These are phyloP conservation scores for Sindora glabra DNA, from an alignment of 306 rosid species.

Conservation along the genomic window DNA sequence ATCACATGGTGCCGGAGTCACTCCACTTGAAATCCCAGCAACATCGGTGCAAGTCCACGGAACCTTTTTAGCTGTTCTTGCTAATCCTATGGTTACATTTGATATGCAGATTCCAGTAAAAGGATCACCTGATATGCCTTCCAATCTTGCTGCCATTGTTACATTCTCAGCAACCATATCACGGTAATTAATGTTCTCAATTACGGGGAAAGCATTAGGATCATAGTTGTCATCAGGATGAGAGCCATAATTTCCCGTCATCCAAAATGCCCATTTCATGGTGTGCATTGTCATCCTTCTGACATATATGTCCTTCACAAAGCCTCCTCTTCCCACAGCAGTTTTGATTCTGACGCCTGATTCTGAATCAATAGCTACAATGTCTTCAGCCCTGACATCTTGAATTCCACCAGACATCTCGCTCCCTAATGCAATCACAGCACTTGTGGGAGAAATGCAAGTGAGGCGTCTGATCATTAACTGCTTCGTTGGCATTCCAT, in stretches of 20 bases:
- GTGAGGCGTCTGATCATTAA: slow-evolving; percentile 52
- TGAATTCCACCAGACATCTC: slow-evolving; percentile 74
- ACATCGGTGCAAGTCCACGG: slow-evolving; percentile 58
- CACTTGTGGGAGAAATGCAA: slow-evolving; percentile 61
- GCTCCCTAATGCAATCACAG: slow-evolving; percentile 65
- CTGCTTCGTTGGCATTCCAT: slow-evolving; percentile 57
- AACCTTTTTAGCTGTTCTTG: slow-evolving; percentile 31
- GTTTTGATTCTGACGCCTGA: slow-evolving; percentile 70
- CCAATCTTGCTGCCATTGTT: slow-evolving; percentile 56
- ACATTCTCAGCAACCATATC: slow-evolving; percentile 58
- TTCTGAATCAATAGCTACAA: slow-evolving; percentile 44
- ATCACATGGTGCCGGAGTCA: slow-evolving; percentile 51
- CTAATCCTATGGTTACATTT: slow-evolving; percentile 47
- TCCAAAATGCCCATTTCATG: slow-evolving; percentile 78
- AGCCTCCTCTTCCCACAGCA: slow-evolving; percentile 66
- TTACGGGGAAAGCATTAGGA: slow-evolving; percentile 51
- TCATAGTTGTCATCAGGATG: slow-evolving; percentile 56
- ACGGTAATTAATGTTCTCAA: slow-evolving; percentile 49
- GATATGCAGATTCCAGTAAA: slow-evolving; percentile 68
- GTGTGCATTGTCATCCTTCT: slow-evolving; percentile 53
- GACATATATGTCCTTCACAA: slow-evolving; percentile 52
- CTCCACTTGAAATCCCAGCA: slow-evolving; percentile 34
- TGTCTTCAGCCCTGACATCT: slow-evolving; percentile 59
- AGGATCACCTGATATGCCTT: slow-evolving; percentile 58
- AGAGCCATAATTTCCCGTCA: slow-evolving; percentile 65